Conservation (phyloP, 306 rosid species). For the Vicia sativa region DNA sequence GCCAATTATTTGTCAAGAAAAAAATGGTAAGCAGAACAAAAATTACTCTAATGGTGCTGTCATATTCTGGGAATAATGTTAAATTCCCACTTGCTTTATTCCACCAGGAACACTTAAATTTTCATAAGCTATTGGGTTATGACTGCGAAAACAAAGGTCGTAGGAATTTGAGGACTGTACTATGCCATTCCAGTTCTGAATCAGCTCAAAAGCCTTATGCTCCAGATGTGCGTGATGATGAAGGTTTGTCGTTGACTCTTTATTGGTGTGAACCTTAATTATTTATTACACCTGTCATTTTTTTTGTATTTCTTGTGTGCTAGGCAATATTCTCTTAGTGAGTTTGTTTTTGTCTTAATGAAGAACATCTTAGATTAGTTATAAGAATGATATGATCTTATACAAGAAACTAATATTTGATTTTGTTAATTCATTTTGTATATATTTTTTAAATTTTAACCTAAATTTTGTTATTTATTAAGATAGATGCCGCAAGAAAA, state of each 20-base stretch:
- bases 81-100: slow-evolving; percentile 8
- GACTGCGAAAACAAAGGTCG: slow-evolving; percentile 55
- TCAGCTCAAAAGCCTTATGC: slow-evolving; percentile 45
- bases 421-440: slow-evolving; percentile 2
- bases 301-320: slow-evolving; percentile 16
- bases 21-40: slow-evolving; percentile 65
- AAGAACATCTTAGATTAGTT: slow-evolving; percentile 3
- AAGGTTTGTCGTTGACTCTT: slow-evolving; percentile 56
- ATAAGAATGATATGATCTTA: slow-evolving; percentile 4
- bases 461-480: slow-evolving; percentile 33
- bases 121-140: slow-evolving; percentile 75
- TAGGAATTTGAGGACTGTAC: slow-evolving; percentile 48
- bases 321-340: slow-evolving; percentile 3
- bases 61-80: slow-evolving; percentile 19
- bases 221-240: slow-evolving; percentile 42
- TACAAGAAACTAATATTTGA: slow-evolving; percentile 20
- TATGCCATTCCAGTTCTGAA: slow-evolving; percentile 48
- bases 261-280: slow-evolving; percentile 20
- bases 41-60: slow-evolving; percentile 9
- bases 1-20: slow-evolving; percentile 77
- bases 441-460: slow-evolving; percentile 14
- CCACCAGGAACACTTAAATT: slow-evolving; percentile 76
- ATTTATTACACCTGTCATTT: slow-evolving; percentile 20
- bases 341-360: not conserved
- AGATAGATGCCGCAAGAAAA: slow-evolving; percentile 68